These are phyloP conservation scores for Orbilia ellipsospora DNA, from an alignment of 2,329 filamentous ascomycete species.

Conservation along the genomic window DNA sequence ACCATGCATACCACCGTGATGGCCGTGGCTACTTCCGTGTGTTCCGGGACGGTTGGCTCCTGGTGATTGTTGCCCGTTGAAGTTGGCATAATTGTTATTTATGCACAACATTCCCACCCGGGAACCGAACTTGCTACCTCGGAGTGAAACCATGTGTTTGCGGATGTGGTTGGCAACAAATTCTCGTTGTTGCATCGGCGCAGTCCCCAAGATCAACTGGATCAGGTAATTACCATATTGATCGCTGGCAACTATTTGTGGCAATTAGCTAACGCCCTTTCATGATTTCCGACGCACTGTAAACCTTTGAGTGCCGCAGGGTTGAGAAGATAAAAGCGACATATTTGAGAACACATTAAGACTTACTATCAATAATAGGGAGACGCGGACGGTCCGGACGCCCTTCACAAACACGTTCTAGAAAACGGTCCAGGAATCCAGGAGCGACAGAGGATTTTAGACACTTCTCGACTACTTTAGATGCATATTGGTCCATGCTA, in stretches of 20 bases:
- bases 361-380: constrained; percentile 88
- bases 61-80: constrained; percentile 21
- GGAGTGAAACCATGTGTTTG: constrained; percentile 99
- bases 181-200: constrained; percentile 87
- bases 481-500: constrained; percentile 98
- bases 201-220: constrained; percentile 94
- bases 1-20: constrained; percentile 29
- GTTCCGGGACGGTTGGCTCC: constrained; percentile 12
- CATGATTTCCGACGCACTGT: neutral
- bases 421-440: constrained; percentile 91
- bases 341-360: constrained; percentile 25
- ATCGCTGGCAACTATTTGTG: constrained; percentile 77
- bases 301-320: neutral
- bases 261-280: constrained; percentile 18
- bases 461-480: constrained; percentile 98
- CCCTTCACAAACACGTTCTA: constrained; percentile 92
- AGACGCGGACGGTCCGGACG: constrained; percentile 91
- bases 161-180: constrained; percentile 92
- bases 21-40: constrained; percentile 34
- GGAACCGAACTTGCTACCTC: constrained; percentile 97
- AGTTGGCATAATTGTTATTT: constrained; percentile 66
- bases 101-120: constrained; percentile 99
- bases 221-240: constrained; percentile 99
- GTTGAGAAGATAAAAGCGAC: neutral
- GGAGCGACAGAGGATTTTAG: constrained; percentile 81